These are phyloP conservation scores for Yarrowia sp. DNA, from an alignment of 805 yeast genomes.

Conservation along the genomic window DNA sequence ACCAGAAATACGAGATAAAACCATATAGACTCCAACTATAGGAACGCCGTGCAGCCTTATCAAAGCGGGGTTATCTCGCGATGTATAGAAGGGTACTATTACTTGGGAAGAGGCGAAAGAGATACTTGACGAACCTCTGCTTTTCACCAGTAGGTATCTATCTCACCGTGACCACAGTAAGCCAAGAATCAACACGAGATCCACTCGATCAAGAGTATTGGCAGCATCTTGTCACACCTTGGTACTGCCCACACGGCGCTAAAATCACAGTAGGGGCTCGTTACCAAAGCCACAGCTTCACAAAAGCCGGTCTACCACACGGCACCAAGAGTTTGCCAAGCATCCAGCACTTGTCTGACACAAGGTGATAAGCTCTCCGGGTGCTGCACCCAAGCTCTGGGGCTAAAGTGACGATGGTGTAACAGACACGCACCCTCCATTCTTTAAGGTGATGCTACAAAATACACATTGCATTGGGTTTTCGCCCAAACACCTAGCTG, in stretches of 20 bases:
- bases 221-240: neutral
- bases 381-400: neutral
- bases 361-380: conserved; percentile 5
- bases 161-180: no score
- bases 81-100: neutral
- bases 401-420: neutral
- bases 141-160: no score
- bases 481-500: neutral
- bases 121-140: no score
- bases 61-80: conserved; percentile 8
- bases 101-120: neutral
- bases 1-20: conserved; percentile 4
- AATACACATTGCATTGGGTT: conserved; percentile 17
- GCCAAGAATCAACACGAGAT: neutral
- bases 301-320: neutral
- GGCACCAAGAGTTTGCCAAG: conserved; percentile 36
- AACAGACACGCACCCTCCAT: neutral
- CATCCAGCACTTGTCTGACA: neutral
- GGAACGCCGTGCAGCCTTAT: conserved; percentile 12
- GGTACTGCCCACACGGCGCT: neutral
- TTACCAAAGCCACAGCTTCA: conserved; percentile 5
- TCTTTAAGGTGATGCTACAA: neutral
- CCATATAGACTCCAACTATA: conserved; percentile 4
- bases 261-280: neutral
- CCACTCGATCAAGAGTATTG: neutral